Percentiles rank a stretch among this genome's conserved stretches.
Evolutionary conservation across 225 moss, liverwort and hornwort species (phyloP).

Genomic region (Climacium dendroides): DNA sequence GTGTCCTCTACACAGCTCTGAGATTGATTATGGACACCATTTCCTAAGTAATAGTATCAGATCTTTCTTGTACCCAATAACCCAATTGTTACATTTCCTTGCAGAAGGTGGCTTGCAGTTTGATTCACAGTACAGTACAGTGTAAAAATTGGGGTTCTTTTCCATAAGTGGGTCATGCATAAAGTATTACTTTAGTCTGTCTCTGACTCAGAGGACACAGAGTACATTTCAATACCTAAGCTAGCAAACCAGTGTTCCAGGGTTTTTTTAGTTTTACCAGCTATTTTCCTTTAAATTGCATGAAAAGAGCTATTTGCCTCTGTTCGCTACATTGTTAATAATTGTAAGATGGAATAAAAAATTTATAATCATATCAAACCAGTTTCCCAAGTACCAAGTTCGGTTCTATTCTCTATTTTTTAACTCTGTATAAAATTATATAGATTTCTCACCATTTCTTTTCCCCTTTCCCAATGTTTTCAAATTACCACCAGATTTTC

Average conservation of each 20-base stretch:
- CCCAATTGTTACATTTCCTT: background rate
- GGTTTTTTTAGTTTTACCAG: background rate
- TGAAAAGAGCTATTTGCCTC: too few species aligned
- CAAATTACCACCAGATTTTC: background rate
- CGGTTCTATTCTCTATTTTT: background rate
- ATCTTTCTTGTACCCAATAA: background rate
- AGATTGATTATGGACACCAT: background rate
- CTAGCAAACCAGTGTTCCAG: rapidly evolving
- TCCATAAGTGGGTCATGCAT: background rate
- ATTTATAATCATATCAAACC: rapidly evolving
- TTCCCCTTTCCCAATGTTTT: background rate
- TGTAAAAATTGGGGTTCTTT: background rate
- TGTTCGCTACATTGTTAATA: too few species aligned
- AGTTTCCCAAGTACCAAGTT: rapidly evolving
- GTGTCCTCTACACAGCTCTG: background rate
- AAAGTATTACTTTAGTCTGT: too few species aligned
- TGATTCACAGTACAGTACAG: background rate
- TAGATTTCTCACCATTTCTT: too few species aligned
- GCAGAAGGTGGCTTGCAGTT: background rate
- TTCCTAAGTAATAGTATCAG: background rate
- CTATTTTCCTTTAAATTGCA: background rate
- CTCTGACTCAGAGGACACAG: background rate
- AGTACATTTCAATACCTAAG: background rate
- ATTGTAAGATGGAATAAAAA: too few species aligned
- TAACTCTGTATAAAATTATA: too few species aligned